Evolutionary conservation across 2,329 filamentous ascomycete species (phyloP).

Genomic region (Fusarium keratoplasticum): DNA sequence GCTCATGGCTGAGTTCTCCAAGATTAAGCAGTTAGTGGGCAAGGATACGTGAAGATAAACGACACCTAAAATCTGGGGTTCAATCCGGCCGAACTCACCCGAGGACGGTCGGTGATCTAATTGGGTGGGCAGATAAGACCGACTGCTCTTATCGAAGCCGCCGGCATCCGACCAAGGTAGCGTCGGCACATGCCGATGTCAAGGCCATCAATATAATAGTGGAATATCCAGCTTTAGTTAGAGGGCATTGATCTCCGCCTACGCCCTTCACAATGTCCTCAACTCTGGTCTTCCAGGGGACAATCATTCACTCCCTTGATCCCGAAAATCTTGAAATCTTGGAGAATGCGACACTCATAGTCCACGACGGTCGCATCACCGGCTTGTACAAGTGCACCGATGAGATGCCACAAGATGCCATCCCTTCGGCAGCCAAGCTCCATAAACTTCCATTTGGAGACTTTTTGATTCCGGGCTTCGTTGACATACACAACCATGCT

Average conservation of each 20-base stretch:
- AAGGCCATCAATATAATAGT: not conserved
- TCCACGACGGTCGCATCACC: not conserved
- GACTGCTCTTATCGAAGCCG: not conserved
- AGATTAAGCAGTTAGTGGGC: not conserved
- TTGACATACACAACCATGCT: constrained; percentile 77
- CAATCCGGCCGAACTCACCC: not conserved
- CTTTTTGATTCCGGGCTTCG: constrained; percentile 63
- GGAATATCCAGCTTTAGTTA: not conserved
- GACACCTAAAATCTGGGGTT: not conserved
- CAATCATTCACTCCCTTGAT: not conserved
- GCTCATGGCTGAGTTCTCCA: not conserved
- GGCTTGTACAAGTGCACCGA: not conserved
- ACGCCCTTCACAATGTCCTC: not conserved
- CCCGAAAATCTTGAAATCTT: not conserved
- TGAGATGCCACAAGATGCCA: not conserved
- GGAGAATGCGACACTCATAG: not conserved
- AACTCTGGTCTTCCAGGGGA: not conserved
- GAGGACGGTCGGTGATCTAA: not conserved
- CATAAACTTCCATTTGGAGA: not conserved
- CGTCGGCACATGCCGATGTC: not conserved
- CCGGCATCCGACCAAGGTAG: not conserved
- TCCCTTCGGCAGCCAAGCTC: not conserved
- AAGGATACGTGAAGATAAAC: not conserved
- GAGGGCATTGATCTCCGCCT: not conserved
- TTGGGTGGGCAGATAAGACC: not conserved